Conservation (phyloP, 2,329 filamentous ascomycete species). For the Thermomyces lanuginosus region DNA sequence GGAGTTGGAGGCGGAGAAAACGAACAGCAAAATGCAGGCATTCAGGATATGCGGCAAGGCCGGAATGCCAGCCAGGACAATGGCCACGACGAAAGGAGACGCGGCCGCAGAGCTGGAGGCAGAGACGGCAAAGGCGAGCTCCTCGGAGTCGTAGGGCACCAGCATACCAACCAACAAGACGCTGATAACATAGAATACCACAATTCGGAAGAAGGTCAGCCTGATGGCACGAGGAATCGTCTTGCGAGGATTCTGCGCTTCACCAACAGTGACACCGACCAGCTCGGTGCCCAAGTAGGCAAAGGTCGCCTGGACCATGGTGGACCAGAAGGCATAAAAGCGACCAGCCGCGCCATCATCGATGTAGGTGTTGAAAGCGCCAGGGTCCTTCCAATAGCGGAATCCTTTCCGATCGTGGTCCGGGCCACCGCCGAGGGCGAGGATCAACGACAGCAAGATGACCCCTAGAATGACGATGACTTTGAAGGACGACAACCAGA, state of each 20-base stretch:
- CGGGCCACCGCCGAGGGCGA: constrained; percentile 8
- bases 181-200: constrained; percentile 58
- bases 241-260: constrained; percentile 58
- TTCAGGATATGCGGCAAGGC: constrained; percentile 51
- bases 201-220: constrained; percentile 60
- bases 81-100: constrained; percentile 58
- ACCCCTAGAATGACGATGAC: constrained; percentile 38
- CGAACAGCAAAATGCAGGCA: constrained; percentile 53
- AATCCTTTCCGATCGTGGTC: constrained; percentile 43
- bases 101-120: constrained; percentile 34
- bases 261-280: constrained; percentile 57
- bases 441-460: constrained; percentile 7
- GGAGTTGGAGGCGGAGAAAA: constrained; percentile 59
- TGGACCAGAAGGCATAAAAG: constrained; percentile 47
- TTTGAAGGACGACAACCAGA: constrained; percentile 46
- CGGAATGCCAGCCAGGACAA: constrained; percentile 43
- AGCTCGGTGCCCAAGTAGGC: constrained; percentile 60
- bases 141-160: constrained; percentile 48
- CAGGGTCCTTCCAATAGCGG: constrained; percentile 46
- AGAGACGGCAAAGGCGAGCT: constrained; percentile 35
- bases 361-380: constrained; percentile 35
- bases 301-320: constrained; percentile 55
- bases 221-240: constrained; percentile 59
- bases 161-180: constrained; percentile 59
- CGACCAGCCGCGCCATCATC: constrained; percentile 27